phyloP scores from a whole-genome alignment of 805 yeast species.

The Cyberlindnera veronae region DNA sequence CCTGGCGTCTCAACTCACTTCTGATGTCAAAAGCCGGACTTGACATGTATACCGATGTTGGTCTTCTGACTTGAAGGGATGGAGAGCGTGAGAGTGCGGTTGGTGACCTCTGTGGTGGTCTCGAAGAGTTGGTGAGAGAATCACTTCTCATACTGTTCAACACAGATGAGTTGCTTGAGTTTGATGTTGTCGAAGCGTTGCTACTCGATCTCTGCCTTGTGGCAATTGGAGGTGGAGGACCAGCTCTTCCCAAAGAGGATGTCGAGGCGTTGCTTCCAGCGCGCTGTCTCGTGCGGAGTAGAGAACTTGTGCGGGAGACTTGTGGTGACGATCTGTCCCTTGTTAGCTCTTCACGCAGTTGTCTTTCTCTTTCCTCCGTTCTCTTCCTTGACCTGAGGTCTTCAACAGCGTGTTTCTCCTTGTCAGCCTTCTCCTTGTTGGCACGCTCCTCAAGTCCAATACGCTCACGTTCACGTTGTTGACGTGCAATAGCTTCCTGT shows the following conservation, averaged over 20 bases:
- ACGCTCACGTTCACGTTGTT: slow-evolving; percentile 19
- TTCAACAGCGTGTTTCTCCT: slow-evolving; percentile 12
- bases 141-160: slow-evolving; percentile 13
- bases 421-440: slow-evolving; percentile 12
- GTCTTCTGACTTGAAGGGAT: slow-evolving; percentile 19
- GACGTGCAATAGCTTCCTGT: slow-evolving; percentile 18
- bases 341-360: slow-evolving; percentile 17
- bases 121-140: slow-evolving; percentile 4
- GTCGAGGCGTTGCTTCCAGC: slow-evolving; percentile 19
- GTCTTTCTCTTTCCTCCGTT: slow-evolving; percentile 19
- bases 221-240: slow-evolving; percentile 1
- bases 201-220: slow-evolving; percentile 20
- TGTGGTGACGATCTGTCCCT: slow-evolving; percentile 20
- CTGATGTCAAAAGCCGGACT: slow-evolving; percentile 29
- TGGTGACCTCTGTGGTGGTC: slow-evolving; percentile 15
- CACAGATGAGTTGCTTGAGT: slow-evolving; percentile 15
- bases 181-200: slow-evolving; percentile 17
- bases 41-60: slow-evolving; percentile 22
- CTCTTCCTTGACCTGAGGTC: slow-evolving; percentile 14
- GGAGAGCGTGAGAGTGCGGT: slow-evolving; percentile 19
- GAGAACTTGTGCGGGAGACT: slow-evolving; percentile 16
- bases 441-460: slow-evolving; percentile 15
- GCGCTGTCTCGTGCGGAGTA: slow-evolving; percentile 12
- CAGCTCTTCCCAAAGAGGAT: background rate
- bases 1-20: slow-evolving; percentile 26